Evolutionary conservation across 2,329 filamentous ascomycete genomes (phyloP).

Genomic region (Lecanoromycetidae sp.): DNA sequence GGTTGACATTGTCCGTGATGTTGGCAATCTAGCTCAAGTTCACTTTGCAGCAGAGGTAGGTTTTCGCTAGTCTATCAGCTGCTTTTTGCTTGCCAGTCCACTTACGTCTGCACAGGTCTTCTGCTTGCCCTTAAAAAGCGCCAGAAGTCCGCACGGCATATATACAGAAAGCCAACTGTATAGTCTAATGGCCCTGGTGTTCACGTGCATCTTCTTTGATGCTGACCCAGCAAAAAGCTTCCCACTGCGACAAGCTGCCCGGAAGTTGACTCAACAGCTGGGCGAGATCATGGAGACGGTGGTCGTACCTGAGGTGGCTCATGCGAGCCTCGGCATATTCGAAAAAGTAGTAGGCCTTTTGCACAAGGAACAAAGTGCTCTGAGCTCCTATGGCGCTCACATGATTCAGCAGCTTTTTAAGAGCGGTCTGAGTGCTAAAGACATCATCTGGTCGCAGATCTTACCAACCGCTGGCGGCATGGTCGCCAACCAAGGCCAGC

Average conservation of each 20-base stretch:
- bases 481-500: conserved; percentile 45
- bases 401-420: conserved; percentile 43
- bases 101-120: conserved; percentile 32
- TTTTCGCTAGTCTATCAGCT: neutral
- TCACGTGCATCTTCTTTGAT: conserved; percentile 44
- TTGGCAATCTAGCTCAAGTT: conserved; percentile 31
- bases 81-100: neutral
- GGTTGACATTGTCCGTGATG: conserved; percentile 13
- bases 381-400: conserved; percentile 43
- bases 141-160: conserved; percentile 37
- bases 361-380: conserved; percentile 28
- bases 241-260: conserved; percentile 38
- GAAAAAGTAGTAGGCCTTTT: conserved; percentile 30
- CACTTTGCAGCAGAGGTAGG: conserved; percentile 36
- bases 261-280: conserved; percentile 36
- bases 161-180: conserved; percentile 45
- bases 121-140: conserved; percentile 44
- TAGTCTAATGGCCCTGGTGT: conserved; percentile 40
- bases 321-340: conserved; percentile 25
- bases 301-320: conserved; percentile 24
- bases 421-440: conserved; percentile 33
- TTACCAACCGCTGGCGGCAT: conserved; percentile 46
- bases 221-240: conserved; percentile 42
- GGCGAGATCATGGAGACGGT: conserved; percentile 39
- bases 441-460: conserved; percentile 46